Conservation (phyloP, 495 filamentous ascomycete species). For the Xylaria sp. region DNA sequence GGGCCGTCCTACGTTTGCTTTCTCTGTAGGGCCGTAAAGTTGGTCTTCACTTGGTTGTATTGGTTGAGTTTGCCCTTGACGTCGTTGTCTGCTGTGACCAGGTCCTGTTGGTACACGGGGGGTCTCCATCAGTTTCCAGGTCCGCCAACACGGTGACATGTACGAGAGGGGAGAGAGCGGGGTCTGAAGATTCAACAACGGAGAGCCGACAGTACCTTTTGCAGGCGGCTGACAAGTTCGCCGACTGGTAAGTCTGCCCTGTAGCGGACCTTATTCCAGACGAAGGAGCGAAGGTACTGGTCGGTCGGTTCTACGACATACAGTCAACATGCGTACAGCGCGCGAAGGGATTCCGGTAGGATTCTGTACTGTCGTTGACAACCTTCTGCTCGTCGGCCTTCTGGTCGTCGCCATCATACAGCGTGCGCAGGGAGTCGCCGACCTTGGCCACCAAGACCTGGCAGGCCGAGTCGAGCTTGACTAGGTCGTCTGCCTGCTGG, state of each 20-base stretch:
- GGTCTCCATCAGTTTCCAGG: constrained; percentile 27
- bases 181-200: not conserved
- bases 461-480: constrained; percentile 82
- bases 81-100: constrained; percentile 87
- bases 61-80: constrained; percentile 91
- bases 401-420: constrained; percentile 82
- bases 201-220: constrained; percentile 66
- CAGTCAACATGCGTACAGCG: constrained; percentile 12
- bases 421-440: constrained; percentile 78
- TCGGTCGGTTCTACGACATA: constrained; percentile 79
- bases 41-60: constrained; percentile 89
- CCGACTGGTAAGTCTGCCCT: constrained; percentile 86
- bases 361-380: constrained; percentile 89
- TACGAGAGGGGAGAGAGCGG: not conserved
- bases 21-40: constrained; percentile 77
- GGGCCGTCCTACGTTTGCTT: constrained; percentile 73
- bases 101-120: constrained; percentile 63
- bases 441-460: constrained; percentile 88
- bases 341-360: not conserved
- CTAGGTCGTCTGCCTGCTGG: constrained; percentile 92
- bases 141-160: not conserved
- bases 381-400: constrained; percentile 87
- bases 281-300: constrained; percentile 86
- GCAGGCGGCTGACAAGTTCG: constrained; percentile 83
- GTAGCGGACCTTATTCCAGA: constrained; percentile 97